Conservation (phyloP, 2,329 filamentous ascomycete species). For the Endocalyx cinctus region DNA sequence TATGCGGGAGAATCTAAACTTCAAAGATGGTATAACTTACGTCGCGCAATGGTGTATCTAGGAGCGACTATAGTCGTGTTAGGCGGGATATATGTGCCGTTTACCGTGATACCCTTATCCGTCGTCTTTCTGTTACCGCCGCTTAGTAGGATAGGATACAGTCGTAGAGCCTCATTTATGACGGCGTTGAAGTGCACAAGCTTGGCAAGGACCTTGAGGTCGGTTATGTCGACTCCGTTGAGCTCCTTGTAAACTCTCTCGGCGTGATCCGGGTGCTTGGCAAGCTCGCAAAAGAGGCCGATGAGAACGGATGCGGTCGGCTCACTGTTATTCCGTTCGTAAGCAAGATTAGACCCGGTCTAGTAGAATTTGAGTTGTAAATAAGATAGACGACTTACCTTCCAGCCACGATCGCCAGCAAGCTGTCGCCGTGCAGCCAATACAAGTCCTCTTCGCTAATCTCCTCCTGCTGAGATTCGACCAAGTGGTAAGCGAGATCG, state of each 20-base stretch:
- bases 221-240: slow-evolving; percentile 11
- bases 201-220: slow-evolving; percentile 11
- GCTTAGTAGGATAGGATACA: slow-evolving; percentile 16
- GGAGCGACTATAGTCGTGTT: slow-evolving; percentile 12
- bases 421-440: slow-evolving; percentile 11
- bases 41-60: slow-evolving; percentile 14
- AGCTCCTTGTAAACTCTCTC: slow-evolving; percentile 8
- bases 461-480: slow-evolving; percentile 1
- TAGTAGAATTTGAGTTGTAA: too few relatives aligned
- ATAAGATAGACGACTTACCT: slow-evolving; percentile 14
- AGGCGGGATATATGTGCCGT: slow-evolving; percentile 9
- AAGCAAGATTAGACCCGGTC: too few relatives aligned
- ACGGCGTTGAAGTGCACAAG: slow-evolving; percentile 19
- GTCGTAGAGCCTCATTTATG: slow-evolving; percentile 19
- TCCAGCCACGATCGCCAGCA: slow-evolving; percentile 18
- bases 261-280: slow-evolving; percentile 11
- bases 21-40: too few relatives aligned
- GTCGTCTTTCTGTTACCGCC: slow-evolving; percentile 15
- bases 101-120: slow-evolving; percentile 9
- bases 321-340: too few relatives aligned
- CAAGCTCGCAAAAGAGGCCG: slow-evolving; percentile 15
- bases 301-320: slow-evolving; percentile 12
- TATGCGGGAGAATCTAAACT: too few relatives aligned
- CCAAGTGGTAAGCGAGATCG: slow-evolving; percentile 2
- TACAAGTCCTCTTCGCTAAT: slow-evolving; percentile 6